Base-by-base conservation (phyloP, 2,329 filamentous ascomycete genomes). In the Aspergillus brunneoviolaceus region DNA sequence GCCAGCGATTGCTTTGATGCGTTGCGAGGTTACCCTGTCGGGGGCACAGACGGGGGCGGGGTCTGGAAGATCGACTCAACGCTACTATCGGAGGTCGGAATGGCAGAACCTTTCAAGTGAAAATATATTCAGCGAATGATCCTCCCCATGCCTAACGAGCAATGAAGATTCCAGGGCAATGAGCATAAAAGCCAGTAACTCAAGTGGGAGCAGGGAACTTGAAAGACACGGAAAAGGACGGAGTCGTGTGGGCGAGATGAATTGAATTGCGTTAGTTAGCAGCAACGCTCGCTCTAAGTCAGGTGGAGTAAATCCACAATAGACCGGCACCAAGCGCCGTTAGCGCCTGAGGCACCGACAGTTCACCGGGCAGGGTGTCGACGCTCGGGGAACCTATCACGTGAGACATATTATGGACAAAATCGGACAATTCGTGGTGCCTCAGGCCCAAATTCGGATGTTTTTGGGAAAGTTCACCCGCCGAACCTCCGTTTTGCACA, bases 401-500 rank as follows among this genome's bases (percentile, higher is more conserved):
- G 65, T 72, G 70, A 50, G 14, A 45, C 39, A 12, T 49, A 3
- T 1, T 49, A 4, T 1, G 52, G 25, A 56, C 60, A 57, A 52
- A 62, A 60, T 39, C 55, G 53, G 47, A 16, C 11, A n/a, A 14
- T 16, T 1, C n/a, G n/a, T 12, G 0, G 0, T 61, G 65, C 66
- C 66, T 67, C 54, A 67, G 66, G 66, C 63, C 55, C 14, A 0
- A 35, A 5, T 49, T 58, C 66, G 48, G 71, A 69, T 65, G 60
- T 69, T 73, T 58, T 69, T 68, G 67, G 67, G 62, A 65, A 68
- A 52, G 67, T 70, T 59, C 68, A 70, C 67, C 70, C 65, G 61
- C 56, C 64, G 68, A 67, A 72, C 70, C 71, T 74, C 69, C 71
- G 67, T 74, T 74, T 74, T 75, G 70, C 73, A 75, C 73, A 75